Percentiles rank a stretch among this genome's conserved stretches.
Conservation (phyloP, 345 rosid genomes). For the Lepidium aucheri region DNA sequence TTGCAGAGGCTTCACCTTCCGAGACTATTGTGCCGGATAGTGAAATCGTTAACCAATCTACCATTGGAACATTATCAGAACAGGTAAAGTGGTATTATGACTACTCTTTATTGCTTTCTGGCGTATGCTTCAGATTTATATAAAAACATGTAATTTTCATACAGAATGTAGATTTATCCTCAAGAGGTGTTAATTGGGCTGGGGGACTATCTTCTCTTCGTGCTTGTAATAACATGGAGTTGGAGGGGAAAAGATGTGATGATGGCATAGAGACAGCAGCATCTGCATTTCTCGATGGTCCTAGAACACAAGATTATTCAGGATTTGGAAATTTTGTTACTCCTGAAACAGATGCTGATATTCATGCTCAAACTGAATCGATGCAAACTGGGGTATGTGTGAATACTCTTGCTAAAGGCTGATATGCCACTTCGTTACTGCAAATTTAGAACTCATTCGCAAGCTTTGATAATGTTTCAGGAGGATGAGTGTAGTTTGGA, state of each 20-base stretch:
- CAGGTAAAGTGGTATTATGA: neutral
- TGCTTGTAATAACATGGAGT: neutral
- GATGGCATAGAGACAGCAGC: constrained; percentile 2
- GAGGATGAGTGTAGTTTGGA: neutral
- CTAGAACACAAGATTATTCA: constrained; percentile 9
- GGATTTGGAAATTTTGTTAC: neutral
- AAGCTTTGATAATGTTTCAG: neutral
- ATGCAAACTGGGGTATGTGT: constrained; percentile 3
- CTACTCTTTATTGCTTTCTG: neutral
- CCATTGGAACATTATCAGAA: neutral
- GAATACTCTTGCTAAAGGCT: neutral
- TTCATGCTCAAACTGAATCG: neutral
- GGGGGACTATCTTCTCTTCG: neutral
- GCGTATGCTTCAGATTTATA: neutral
- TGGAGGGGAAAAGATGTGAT: neutral
- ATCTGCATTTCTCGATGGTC: neutral
- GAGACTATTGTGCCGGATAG: neutral
- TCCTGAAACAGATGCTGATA: constrained; percentile 5
- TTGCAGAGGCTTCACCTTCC: constrained; percentile 4
- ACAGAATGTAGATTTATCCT: constrained; percentile 17
- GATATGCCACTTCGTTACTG: neutral
- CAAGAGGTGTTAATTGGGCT: neutral
- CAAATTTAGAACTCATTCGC: neutral
- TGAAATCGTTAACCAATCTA: neutral
- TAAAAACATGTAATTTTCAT: neutral